Evolutionary conservation across 148 eudicot species (phyloP), one percentile per base, ranked within the genome.

Genomic region (Heliosperma pusillum): DNA sequence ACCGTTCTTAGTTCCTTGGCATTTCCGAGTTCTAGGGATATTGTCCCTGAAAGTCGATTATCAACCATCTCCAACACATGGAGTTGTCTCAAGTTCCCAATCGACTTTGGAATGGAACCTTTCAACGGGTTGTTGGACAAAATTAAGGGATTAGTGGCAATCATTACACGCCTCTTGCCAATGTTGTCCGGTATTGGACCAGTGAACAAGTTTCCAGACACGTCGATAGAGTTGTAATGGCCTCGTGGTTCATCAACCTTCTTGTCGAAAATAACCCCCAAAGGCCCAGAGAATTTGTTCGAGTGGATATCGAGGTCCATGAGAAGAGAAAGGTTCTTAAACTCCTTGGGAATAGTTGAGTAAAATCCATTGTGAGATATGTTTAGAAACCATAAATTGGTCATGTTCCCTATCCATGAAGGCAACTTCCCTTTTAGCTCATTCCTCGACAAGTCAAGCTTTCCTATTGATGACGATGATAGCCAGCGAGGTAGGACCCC

Each of bases 351-450:
- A 26, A 90, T 69, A 0, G 81, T 53, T 0, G 87, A 83, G 36
- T 67, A 52, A 56, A 90, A 87, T 0, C 69, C 80, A 19, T 90
- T 90, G 77, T 85, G 86, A 9, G 92, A 87, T 27, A 88, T 25
- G 74, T 90, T 90, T 0, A 90, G 83, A 33, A 75, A 74, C 1
- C 82, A 84, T 13, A 90, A 83, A 62, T 72, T 84, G 7, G 86
- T 87, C 89, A 88, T 85, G 89, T 88, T 88, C 7, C 89, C 96
- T 0, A 90, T 85, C 89, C 90, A 88, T 30, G 70, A 19, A 8
- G 92, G 96, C 17, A 90, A 42, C 78, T 82, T 87, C 17, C 96
- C 92, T 44, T 42, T 76, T 65, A 90, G 72, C 4, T 24, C 70
- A 71, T 90, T 90, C 73, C 79, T 83, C 9, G 92, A 90, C 40